Base-by-base conservation (phyloP, 768 basidiomycete genomes). In the Guyanaporus albipodus region DNA sequence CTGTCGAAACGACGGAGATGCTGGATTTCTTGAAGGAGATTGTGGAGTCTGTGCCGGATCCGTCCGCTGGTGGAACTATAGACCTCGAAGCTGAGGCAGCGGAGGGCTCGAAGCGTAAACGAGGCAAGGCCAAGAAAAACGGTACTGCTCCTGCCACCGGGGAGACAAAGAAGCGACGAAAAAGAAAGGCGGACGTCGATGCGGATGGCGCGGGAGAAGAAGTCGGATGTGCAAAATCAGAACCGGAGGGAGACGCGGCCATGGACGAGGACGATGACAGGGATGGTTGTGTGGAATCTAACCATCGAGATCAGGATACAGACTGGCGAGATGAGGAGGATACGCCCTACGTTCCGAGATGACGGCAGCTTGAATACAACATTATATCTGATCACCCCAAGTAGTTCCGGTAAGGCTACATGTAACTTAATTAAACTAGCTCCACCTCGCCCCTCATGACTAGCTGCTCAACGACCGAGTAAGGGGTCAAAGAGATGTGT, bases 1-100 rank as follows among this genome's bases (percentile, higher is more conserved):
- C 92, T 0, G 83, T 97, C 8, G 86, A 89, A 47, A 84, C 82
- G 14, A 87, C 83, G 10, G 85, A 91, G 53, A 88, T 83, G 73
- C 82, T 97, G 40, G 95, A 97, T 66, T 98, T 97, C 67, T 77
- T 97, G 26, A 87, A 90, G 62, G 93, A 97, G 62, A 82, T 96
- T 42, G 92, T 95, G 19, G 82, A 87, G 59, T 70, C 74, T 28
- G 82, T 95, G 6, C 86, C 90, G 1, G 93, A 97, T 66, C 93
- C 93, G 0, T 86, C 88, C 4, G 82, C 82, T 17, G 87, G 89
- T 10, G 88, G 85, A 2, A 89, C 85, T 0, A 79, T 87, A 34
- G 82, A 87, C 57, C 64, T 89, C 14, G 84, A 85, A 38, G 73
- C 74, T 12, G 85, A 85, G 57, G 73, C 67, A 18, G 67, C 72